Evolutionary conservation across 2,329 filamentous ascomycete genomes (phyloP).

Genomic region (Uncinocarpus reesii): DNA sequence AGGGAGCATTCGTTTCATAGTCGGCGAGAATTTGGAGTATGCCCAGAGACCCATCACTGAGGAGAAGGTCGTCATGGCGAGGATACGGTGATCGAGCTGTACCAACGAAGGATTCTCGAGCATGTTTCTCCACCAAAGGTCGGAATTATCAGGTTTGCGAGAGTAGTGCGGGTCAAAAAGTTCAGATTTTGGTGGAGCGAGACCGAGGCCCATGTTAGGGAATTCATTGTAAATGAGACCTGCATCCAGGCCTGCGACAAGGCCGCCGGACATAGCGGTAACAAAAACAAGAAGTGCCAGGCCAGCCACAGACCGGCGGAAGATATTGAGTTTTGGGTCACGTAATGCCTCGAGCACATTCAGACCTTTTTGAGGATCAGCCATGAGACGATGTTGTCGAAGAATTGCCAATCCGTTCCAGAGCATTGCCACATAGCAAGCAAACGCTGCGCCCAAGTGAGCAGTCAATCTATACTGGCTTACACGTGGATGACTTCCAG

Average conservation of each 20-base stretch:
- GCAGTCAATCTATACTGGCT: conserved; percentile 87
- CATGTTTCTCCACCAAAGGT: conserved; percentile 95
- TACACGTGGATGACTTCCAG: conserved; percentile 81
- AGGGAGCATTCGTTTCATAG: conserved; percentile 51
- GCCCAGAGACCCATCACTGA: conserved; percentile 67
- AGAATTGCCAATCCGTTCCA: conserved; percentile 77
- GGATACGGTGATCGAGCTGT: conserved; percentile 87
- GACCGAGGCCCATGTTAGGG: conserved; percentile 79
- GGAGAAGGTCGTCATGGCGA: conserved; percentile 81
- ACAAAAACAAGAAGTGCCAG: conserved; percentile 69
- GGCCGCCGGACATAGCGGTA: conserved; percentile 84
- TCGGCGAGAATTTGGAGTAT: conserved; percentile 61
- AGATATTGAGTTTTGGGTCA: conserved; percentile 57
- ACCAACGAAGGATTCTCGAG: conserved; percentile 94
- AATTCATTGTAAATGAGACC: conserved; percentile 99
- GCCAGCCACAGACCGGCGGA: conserved; percentile 61
- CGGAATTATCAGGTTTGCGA: conserved; percentile 63
- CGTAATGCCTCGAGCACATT: conserved; percentile 53
- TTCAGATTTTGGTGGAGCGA: conserved; percentile 71
- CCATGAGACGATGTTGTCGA: conserved; percentile 61
- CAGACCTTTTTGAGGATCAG: conserved; percentile 53
- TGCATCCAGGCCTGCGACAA: conserved; percentile 90
- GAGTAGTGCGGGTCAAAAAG: conserved; percentile 80
- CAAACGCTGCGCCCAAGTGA: conserved; percentile 80
- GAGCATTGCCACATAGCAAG: conserved; percentile 91